Evolutionary conservation across 352 stramenopile genomes (phyloP), one percentile per base, ranked within the genome.

Genomic region (Pythium guiyangense): DNA sequence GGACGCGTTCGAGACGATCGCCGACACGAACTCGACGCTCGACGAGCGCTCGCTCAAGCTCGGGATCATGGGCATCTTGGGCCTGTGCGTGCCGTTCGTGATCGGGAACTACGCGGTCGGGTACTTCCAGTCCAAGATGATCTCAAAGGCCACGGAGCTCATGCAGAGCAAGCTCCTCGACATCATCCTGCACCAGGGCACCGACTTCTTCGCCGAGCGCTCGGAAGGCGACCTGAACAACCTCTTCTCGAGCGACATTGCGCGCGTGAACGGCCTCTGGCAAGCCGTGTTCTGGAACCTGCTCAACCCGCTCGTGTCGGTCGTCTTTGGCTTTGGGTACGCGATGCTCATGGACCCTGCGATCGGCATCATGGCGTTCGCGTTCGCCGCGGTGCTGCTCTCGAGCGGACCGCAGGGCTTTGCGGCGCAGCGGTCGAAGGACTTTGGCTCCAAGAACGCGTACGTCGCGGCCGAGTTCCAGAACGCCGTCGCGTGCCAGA

Each of bases 81-180:
- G 74, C 0, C 62, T 95, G 11, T 92, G 77, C 48, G 77, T 95
- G 25, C 86, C 86, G 18, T 95, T 94, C 57, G 83, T 92, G 40
- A 66, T 95, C 26, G 86, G 83, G n/a, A 77, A 95, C 67, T 92
- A 92, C 62, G 71, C 78, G 2, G 84, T 95, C 35, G 86, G 86
- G 43, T 94, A 90, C 62, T 95, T 95, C 69, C 86, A 95, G 68
- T 92, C 81, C 52, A 95, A 95, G 52, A 95, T 95, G 86, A 95
- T 95, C 54, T 84, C 83, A 27, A 95, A 93, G 66, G 86, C 86
- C 18, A 93, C 83, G 1, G 81, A 92, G 52, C 75, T 70, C 47
- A 75, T 95, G 63, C 83, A 95, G 60, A 75, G 63, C 42, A 79
- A 68, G 26, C 54, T 95, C 51, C 72, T 95, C 4, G 67, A 85